Conservation (phyloP, 2,329 filamentous ascomycete species). For the Albifimbria verrucaria region DNA sequence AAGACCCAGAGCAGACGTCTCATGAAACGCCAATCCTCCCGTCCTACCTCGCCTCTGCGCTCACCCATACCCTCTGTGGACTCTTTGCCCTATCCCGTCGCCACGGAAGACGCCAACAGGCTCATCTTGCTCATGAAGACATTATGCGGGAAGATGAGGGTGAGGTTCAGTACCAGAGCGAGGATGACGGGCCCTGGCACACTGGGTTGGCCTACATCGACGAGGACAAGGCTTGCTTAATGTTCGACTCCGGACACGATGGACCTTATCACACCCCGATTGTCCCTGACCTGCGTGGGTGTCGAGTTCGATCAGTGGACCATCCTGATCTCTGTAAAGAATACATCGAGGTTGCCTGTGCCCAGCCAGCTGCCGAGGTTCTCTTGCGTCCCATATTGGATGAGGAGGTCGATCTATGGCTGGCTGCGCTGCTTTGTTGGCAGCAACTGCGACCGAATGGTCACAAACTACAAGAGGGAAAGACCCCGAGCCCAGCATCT, state of each 20-base stretch:
- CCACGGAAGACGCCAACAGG: conserved; percentile 66
- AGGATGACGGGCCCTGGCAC: conserved; percentile 61
- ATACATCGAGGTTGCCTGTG: conserved; percentile 52
- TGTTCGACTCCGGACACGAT: conserved; percentile 69
- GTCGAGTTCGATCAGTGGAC: conserved; percentile 60
- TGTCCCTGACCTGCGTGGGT: conserved; percentile 72
- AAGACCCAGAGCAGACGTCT: conserved; percentile 49
- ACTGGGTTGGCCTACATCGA: conserved; percentile 75
- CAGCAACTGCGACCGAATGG: conserved; percentile 66
- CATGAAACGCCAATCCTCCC: conserved; percentile 52
- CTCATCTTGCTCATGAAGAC: conserved; percentile 74
- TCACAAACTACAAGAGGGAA: conserved; percentile 48
- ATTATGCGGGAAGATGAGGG: conserved; percentile 75
- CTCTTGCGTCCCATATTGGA: conserved; percentile 61
- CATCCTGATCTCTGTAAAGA: conserved; percentile 38
- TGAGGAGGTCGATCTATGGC: conserved; percentile 73
- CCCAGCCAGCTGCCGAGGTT: conserved; percentile 56
- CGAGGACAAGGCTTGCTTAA: conserved; percentile 68
- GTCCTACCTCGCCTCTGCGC: conserved; percentile 56
- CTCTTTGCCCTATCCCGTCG: conserved; percentile 56
- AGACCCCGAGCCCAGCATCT: conserved; percentile 26
- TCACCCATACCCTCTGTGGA: conserved; percentile 56
- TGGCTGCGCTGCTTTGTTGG: conserved; percentile 78
- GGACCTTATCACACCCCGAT: conserved; percentile 63
- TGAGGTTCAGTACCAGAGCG: conserved; percentile 68